phyloP scores from a whole-genome alignment of 345 rosid species.

The Citrus inodora region DNA sequence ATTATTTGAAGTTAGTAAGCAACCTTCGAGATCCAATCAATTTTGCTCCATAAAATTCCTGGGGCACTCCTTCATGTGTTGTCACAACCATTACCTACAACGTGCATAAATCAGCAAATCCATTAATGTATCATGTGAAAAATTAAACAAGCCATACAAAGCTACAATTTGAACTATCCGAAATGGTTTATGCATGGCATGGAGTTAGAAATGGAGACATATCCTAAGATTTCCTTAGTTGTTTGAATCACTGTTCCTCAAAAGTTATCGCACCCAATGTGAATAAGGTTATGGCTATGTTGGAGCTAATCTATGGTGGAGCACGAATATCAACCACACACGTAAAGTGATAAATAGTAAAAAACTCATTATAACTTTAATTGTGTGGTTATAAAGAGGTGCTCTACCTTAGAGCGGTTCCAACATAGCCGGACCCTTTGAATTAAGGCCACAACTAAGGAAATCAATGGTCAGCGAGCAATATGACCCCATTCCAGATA shows the following conservation, averaged over 20 bases:
- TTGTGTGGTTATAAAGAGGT: too few species aligned
- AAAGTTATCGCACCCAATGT: neutral
- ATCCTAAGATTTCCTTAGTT: neutral
- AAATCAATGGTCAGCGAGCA: neutral
- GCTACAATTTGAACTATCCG: neutral
- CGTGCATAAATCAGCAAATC: conserved; percentile 1
- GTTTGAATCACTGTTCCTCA: neutral
- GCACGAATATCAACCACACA: too few species aligned
- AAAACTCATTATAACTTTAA: too few species aligned
- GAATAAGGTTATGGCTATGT: neutral
- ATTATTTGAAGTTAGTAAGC: conserved; percentile 8
- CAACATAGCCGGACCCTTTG: too few species aligned
- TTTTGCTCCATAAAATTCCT: conserved; percentile 93
- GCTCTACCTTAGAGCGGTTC: too few species aligned
- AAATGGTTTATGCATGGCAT: neutral
- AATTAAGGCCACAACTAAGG: neutral
- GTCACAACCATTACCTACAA: conserved; percentile 91
- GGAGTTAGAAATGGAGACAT: neutral
- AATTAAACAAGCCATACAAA: neutral
- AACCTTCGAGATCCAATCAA: conserved; percentile 94
- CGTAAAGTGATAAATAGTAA: too few species aligned
- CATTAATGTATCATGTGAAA: conserved; percentile 8
- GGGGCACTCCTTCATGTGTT: conserved; percentile 97
- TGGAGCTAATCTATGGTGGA: too few species aligned
- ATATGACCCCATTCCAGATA: neutral